Base-by-base conservation (phyloP, 805 yeast species). In the Isabelozyma rhagii region DNA sequence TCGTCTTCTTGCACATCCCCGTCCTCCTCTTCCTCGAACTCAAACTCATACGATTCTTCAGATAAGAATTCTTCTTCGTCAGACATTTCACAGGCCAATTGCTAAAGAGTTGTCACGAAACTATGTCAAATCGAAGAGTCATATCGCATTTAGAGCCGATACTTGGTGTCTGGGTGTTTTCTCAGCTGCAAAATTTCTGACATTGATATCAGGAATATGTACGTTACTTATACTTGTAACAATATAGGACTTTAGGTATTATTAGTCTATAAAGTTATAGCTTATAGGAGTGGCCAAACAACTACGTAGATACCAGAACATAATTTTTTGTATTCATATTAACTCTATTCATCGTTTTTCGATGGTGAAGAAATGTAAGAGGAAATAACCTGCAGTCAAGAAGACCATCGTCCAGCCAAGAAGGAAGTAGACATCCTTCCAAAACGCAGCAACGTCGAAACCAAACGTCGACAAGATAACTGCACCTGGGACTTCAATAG, bases 401-500 rank as follows among this genome's bases (percentile, higher is more conserved):
- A 90, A 90, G 1, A 75, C 61, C 1, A 74, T 67, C 29, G 84
- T 77, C 74, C 87, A 83, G 0, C 79, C 75, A 0, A 73, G 71
- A 46, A 94, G 74, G 51, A 81, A 81, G 34, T 76, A 63, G 28
- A 85, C 76, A 64, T 94, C 98, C 36, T 74, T 73, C 67, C 81
- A 68, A 47, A 88, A 79, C 2, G 92, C 94, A 21, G 84, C 82
- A 11, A 89, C 93, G 55, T 89, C 81, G 66, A 94, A 94, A 0
- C 99, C 99, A 73, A 94, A 94, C 0, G 98, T 90, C 57, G 96
- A 88, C 57, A 94, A 77, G 49, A 94, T 94, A 1, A 96, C 96
- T 2, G 99, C 98, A 9, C 99, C 99, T 0, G 99, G 99, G 13
- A 94, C 96, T 67, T 91, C 97, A 58, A 94, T 93, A 43, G 92